These are phyloP conservation scores for Penicillium crystallinum DNA, from an alignment of 495 filamentous ascomycete species.

Conservation along the genomic window DNA sequence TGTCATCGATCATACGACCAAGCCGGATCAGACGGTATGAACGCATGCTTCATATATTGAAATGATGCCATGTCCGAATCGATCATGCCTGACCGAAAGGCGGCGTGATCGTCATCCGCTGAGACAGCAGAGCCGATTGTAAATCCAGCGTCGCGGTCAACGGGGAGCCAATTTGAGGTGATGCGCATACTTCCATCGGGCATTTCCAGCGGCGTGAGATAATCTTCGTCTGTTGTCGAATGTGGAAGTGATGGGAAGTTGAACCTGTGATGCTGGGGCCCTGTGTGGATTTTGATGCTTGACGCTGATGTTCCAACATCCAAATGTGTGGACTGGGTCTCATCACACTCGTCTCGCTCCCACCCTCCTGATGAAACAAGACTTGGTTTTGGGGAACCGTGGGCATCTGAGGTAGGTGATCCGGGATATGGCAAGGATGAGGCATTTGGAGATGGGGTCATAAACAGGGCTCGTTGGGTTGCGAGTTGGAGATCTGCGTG, in stretches of 20 bases:
- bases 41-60: not conserved
- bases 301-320: not conserved
- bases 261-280: not conserved
- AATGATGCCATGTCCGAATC: not conserved
- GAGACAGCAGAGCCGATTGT: constrained; percentile 18
- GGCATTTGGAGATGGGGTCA: constrained; percentile 17
- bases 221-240: constrained; percentile 8
- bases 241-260: not conserved
- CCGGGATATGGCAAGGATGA: constrained; percentile 7
- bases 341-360: constrained; percentile 21
- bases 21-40: not conserved
- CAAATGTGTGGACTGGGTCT: not conserved
- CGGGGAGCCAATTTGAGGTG: constrained; percentile 36
- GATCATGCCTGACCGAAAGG: not conserved
- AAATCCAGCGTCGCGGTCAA: constrained; percentile 33
- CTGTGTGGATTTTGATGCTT: not conserved
- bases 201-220: constrained; percentile 33
- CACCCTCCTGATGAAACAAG: constrained; percentile 17
- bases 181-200: constrained; percentile 33
- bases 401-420: constrained; percentile 19
- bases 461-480: constrained; percentile 35
- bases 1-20: constrained; percentile 1
- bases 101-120: not conserved
- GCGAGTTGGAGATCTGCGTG: constrained; percentile 20
- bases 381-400: constrained; percentile 23